Evolutionary conservation across 441 rosid species (phyloP), one percentile per base, ranked within the genome.

Genomic region (Erodium trifolium): DNA sequence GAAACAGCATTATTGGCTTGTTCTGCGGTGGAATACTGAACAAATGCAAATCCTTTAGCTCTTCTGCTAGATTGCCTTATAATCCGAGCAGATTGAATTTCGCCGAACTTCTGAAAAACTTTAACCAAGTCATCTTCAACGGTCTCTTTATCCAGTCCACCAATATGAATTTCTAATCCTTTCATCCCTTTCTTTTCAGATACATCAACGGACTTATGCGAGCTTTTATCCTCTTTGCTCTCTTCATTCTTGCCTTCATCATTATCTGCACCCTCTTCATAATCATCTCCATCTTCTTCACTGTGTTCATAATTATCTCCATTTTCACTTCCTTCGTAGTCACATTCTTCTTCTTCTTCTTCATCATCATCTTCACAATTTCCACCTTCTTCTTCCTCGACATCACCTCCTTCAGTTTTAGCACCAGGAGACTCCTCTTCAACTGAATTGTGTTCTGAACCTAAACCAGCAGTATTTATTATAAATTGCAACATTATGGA

Each of bases 111-210:
- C 55, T 71, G 68, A 41, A 73, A 73, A 31, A 73, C 51, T 53
- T 64, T 64, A 63, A 68, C 49, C 72, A 73, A 73, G 66, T 73
- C 76, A 39, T 68, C 66, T 65, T 73, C 72, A 68, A 68, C 72
- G 13, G 47, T 47, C 53, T 17, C 47, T 63, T 73, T 64, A 55
- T 37, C 65, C 37, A 73, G 69, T 34, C 76, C 72, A n/a, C 69
- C 76, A 65, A 73, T 57, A 68, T 68, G 53, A 47, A 73, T 39
- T 64, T 73, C 76, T 27, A 55, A 10, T 45, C 57, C 16, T 41
- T 73, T 68, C 65, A 49, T 63, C 51, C 29, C 27, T 71, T 55
- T 39, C 63, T 7, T 16, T 63, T 68, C 53, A 65, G 47, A 45
- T 68, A 55, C 34, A 0, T 19, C 45, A 37, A 49, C 6, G 51